Evolutionary conservation across 139 green algal species (phyloP).

Genomic region (Nannochloris sp.): DNA sequence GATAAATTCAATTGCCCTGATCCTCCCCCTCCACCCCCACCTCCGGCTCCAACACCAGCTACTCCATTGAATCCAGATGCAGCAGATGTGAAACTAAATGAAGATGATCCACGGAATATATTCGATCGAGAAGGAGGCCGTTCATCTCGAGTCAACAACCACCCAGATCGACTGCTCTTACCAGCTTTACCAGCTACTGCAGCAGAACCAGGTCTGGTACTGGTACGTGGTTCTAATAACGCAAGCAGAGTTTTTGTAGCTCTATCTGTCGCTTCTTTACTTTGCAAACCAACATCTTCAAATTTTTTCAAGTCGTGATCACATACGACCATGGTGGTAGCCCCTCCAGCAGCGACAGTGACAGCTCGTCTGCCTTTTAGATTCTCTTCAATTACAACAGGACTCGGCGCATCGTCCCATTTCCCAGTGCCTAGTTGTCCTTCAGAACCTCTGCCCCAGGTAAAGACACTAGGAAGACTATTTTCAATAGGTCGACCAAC

Average conservation of each 20-base stretch:
- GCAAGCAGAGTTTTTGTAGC: conserved; percentile 11
- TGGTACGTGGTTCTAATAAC: not conserved
- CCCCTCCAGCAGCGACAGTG: conserved; percentile 51
- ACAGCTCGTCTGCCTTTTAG: conserved; percentile 25
- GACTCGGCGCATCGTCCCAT: conserved; percentile 35
- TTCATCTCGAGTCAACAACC: too few relatives aligned
- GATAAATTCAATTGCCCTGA: too few relatives aligned
- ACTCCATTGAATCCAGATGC: too few relatives aligned
- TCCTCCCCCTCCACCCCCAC: too few relatives aligned
- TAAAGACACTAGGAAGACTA: conserved; percentile 34
- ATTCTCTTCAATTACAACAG: conserved; percentile 32
- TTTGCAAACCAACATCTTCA: not conserved
- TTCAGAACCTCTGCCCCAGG: conserved; percentile 57
- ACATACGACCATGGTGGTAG: conserved; percentile 57
- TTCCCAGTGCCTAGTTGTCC: conserved; percentile 63
- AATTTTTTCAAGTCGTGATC: conserved; percentile 41
- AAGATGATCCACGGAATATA: too few relatives aligned
- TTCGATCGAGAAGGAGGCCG: too few relatives aligned
- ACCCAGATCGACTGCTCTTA: too few relatives aligned
- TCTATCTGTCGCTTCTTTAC: conserved; percentile 16
- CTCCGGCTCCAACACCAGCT: too few relatives aligned
- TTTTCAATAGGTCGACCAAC: not conserved
- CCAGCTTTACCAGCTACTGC: too few relatives aligned
- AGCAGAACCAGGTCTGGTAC: too few relatives aligned
- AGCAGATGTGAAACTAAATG: too few relatives aligned